A percentile compares a stretch with the other conserved stretches of the same genome.
phyloP scores from a whole-genome alignment of 805 yeast genomes.

The Ogataea minuta region DNA sequence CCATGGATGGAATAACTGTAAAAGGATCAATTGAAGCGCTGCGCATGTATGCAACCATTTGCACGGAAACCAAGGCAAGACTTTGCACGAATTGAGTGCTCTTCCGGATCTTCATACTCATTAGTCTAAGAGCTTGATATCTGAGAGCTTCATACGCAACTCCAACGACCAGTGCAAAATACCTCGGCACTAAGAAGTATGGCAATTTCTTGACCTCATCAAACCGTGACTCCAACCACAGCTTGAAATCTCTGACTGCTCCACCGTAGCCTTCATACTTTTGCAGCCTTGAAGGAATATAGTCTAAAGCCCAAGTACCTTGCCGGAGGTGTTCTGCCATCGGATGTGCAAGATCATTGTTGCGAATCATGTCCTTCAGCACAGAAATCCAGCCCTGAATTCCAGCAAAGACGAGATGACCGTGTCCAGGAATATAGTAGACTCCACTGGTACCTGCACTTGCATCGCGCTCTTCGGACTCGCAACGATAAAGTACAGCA shows the following conservation, averaged over 20 bases:
- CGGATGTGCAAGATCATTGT: slow-evolving; percentile 82
- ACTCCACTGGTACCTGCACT: slow-evolving; percentile 70
- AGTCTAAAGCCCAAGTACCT: slow-evolving; percentile 91
- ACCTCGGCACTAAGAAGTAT: slow-evolving; percentile 78
- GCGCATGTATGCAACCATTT: slow-evolving; percentile 75
- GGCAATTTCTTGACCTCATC: slow-evolving; percentile 67
- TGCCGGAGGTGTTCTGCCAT: slow-evolving; percentile 73
- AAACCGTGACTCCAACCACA: slow-evolving; percentile 69
- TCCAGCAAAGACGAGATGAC: slow-evolving; percentile 81
- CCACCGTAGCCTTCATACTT: slow-evolving; percentile 46
- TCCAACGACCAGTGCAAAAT: slow-evolving; percentile 80
- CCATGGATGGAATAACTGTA: slow-evolving; percentile 66
- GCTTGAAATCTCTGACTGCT: slow-evolving; percentile 53
- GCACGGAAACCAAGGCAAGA: slow-evolving; percentile 77
- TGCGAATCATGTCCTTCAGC: slow-evolving; percentile 56
- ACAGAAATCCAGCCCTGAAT: slow-evolving; percentile 88
- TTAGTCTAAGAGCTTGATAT: slow-evolving; percentile 56
- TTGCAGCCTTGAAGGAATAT: slow-evolving; percentile 57
- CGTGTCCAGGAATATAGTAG: slow-evolving; percentile 72
- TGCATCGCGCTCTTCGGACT: slow-evolving; percentile 83
- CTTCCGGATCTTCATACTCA: slow-evolving; percentile 52
- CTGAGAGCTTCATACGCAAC: slow-evolving; percentile 82
- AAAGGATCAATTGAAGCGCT: slow-evolving; percentile 74
- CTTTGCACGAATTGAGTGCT: slow-evolving; percentile 76
- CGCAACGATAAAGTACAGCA: slow-evolving; percentile 71